Evolutionary conservation across 1,284 basidiomycete species (phyloP).

Genomic region (Quambalaria eucalypti): DNA sequence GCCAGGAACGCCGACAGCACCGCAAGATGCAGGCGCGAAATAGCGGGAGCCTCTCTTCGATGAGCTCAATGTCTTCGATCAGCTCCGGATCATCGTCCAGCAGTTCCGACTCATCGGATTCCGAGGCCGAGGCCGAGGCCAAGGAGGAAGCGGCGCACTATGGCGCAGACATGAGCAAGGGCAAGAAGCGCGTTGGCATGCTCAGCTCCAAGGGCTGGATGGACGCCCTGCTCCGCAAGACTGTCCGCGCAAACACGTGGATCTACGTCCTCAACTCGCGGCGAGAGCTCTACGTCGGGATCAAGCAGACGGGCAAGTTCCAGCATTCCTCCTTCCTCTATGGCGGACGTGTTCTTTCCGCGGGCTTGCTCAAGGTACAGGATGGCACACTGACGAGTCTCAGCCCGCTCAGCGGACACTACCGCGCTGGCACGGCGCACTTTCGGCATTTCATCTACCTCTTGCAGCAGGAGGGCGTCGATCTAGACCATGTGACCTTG

Average conservation of each 20-base stretch:
- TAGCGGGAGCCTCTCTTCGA: slow-evolving; percentile 8
- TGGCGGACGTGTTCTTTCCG: slow-evolving; percentile 31
- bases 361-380: slow-evolving; percentile 26
- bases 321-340: slow-evolving; percentile 37
- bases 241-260: slow-evolving; percentile 7
- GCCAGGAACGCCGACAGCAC: slow-evolving; percentile 3
- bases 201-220: slow-evolving; percentile 24
- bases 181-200: slow-evolving; percentile 11
- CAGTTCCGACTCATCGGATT: background rate
- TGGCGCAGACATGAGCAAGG: slow-evolving; percentile 16
- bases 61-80: slow-evolving; percentile 3
- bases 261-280: slow-evolving; percentile 38
- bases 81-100: background rate
- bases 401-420: slow-evolving; percentile 31
- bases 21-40: background rate
- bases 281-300: slow-evolving; percentile 33
- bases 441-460: slow-evolving; percentile 35
- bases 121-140: slow-evolving; percentile 10
- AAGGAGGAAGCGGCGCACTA: slow-evolving; percentile 14
- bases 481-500: slow-evolving; percentile 26
- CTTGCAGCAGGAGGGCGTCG: slow-evolving; percentile 25
- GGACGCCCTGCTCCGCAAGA: slow-evolving; percentile 32
- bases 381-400: slow-evolving; percentile 25
- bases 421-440: slow-evolving; percentile 26
- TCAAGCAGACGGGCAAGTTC: slow-evolving; percentile 38